Conservation (phyloP, 2,329 filamentous ascomycete genomes). For the Diaporthe helianthi region DNA sequence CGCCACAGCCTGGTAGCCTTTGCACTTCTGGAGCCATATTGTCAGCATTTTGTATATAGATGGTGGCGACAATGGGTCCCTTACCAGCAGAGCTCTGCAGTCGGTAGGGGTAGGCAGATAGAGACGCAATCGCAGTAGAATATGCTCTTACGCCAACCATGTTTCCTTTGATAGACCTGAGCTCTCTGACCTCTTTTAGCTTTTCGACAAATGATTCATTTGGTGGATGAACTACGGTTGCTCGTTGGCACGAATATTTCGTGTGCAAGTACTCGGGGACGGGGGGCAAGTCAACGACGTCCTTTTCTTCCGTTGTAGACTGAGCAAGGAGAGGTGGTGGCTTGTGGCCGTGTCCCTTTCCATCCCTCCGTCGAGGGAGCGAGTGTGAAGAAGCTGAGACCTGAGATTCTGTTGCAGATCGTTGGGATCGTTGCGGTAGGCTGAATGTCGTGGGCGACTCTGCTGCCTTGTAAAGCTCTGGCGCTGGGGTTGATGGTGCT, state of each 20-base stretch:
- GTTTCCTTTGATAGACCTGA: conserved; percentile 75
- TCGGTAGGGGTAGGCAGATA: conserved; percentile 78
- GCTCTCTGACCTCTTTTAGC: conserved; percentile 75
- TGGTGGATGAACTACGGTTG: conserved; percentile 71
- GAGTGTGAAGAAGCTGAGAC: not conserved
- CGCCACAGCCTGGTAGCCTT: conserved; percentile 78
- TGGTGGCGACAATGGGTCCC: conserved; percentile 35
- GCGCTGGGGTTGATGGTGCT: conserved; percentile 37
- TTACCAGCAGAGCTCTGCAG: conserved; percentile 52
- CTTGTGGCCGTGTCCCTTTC: conserved; percentile 32
- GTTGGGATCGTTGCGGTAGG: conserved; percentile 22
- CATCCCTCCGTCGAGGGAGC: conserved; percentile 31
- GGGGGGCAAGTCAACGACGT: conserved; percentile 61
- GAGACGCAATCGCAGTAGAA: conserved; percentile 81
- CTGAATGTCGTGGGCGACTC: conserved; percentile 27
- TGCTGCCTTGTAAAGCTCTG: not conserved
- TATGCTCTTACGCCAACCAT: conserved; percentile 85
- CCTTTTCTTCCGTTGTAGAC: conserved; percentile 81
- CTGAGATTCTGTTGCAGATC: conserved; percentile 26
- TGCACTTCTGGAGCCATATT: conserved; percentile 50
- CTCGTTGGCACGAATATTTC: conserved; percentile 81
- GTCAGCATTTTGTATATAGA: not conserved
- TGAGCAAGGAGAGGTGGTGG: conserved; percentile 61
- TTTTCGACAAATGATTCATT: conserved; percentile 79
- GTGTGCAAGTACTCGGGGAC: conserved; percentile 72